Percentiles rank a stretch among this genome's conserved stretches.
Conservation (phyloP, 1,139 yeast genomes). For the Suhomyces wounanorum region DNA sequence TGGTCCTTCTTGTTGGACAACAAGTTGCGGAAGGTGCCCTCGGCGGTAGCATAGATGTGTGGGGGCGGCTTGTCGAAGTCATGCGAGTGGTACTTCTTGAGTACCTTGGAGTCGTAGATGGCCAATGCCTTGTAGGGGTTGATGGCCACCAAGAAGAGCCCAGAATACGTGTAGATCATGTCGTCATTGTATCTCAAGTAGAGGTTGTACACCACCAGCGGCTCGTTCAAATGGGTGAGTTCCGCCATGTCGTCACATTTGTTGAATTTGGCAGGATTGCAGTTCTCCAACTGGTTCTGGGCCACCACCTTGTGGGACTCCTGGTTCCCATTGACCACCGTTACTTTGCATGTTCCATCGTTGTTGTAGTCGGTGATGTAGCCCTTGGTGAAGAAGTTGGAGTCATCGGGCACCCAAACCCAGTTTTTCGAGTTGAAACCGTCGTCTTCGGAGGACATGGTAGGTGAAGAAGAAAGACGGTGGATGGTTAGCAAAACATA, state of each 20-base stretch:
- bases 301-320: slow-evolving; percentile 33
- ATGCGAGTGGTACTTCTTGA: slow-evolving; percentile 53
- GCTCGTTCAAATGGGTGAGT: slow-evolving; percentile 89
- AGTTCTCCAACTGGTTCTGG: slow-evolving; percentile 56
- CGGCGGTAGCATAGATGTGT: slow-evolving; percentile 91
- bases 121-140: slow-evolving; percentile 83
- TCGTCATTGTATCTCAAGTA: slow-evolving; percentile 76
- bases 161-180: slow-evolving; percentile 73
- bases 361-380: slow-evolving; percentile 58
- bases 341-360: slow-evolving; percentile 53
- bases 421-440: slow-evolving; percentile 58
- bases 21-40: slow-evolving; percentile 79
- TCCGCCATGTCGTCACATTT: slow-evolving; percentile 95
- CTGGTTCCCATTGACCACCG: slow-evolving; percentile 49
- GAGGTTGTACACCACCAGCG: slow-evolving; percentile 85
- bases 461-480: slow-evolving; percentile 1
- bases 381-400: slow-evolving; percentile 68
- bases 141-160: slow-evolving; percentile 91
- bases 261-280: slow-evolving; percentile 91
- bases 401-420: slow-evolving; percentile 85
- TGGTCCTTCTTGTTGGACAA: slow-evolving; percentile 75
- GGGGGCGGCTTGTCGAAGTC: slow-evolving; percentile 61
- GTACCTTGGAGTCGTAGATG: slow-evolving; percentile 66
- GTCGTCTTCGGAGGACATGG: slow-evolving; percentile 41
- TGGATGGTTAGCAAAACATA: neutral